Evolutionary conservation across 2,329 filamentous ascomycete genomes (phyloP), one percentile per base, ranked within the genome.

Genomic region (Penicillium sp.): DNA sequence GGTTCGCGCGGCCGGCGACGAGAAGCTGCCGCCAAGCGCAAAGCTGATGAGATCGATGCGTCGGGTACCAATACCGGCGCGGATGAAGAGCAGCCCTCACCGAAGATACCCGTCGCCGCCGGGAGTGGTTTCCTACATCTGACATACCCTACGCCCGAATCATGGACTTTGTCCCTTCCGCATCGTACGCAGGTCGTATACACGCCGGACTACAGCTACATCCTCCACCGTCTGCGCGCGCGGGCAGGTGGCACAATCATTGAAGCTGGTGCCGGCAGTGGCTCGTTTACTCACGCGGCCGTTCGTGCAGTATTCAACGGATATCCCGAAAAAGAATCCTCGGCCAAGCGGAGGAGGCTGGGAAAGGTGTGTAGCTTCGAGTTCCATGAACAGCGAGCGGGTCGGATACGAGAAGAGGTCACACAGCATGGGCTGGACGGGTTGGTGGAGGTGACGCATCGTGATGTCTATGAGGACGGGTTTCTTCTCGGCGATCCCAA

Each of bases 1-100:
- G 89, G 90, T 9, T 93, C 88, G n/a, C 76, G 89, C 54, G 88
- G 88, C 21, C 78, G 85, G 36, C 84, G 83, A 65, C 37, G 64
- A 62, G 16, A 20, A 18, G 33, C 25, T 16, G 20, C 32, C 14
- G 20, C 70, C 28, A 76, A 78, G 45, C 73, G 72, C 26, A 73
- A 74, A 37, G 71, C 61, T 13, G 60, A 61, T 21, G 66, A 69
- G 34, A 64, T 63, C 47, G 71, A 70, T 49, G 58, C 50, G 4
- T 52, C 58, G 14, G 55, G 49, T 15, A 53, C 49, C 21, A 56
- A 56, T 3, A 47, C 50, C 17, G 44, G 45, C 21, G 41, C 44
- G 2, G 50, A 51, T 7, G 57, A 57, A 7, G 50, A 60, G n/a
- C 59, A 51, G 7, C 44, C 54, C 4, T 42, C 53, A 20, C 48